Evolutionary conservation across 129 eudicot species (phyloP).

Genomic region (Pseudognaphalium luteoalbum): DNA sequence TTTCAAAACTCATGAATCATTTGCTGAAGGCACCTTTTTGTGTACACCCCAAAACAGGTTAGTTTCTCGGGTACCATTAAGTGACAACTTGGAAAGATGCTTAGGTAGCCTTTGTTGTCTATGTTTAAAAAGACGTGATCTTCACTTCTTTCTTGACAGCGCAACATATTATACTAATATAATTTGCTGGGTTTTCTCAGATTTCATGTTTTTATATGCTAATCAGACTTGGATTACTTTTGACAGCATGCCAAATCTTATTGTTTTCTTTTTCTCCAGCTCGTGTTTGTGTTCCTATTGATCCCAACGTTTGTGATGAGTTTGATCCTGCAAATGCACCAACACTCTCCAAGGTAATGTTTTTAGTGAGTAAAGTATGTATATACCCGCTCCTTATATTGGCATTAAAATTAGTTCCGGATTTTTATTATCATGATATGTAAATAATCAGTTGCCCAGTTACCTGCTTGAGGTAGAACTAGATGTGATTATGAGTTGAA

Average conservation of each 20-base stretch:
- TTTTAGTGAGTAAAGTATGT: background rate
- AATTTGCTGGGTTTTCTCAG: background rate
- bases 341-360: slow-evolving; percentile 71
- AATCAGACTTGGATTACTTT: background rate
- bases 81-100: background rate
- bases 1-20: slow-evolving; percentile 94
- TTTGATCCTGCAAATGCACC: slow-evolving; percentile 89
- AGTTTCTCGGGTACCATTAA: background rate
- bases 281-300: slow-evolving; percentile 90
- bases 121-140: background rate
- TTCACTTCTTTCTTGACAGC: background rate
- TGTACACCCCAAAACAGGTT: slow-evolving; percentile 96
- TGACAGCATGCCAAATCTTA: background rate
- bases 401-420: background rate
- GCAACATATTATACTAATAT: background rate
- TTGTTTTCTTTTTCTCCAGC: slow-evolving; percentile 43
- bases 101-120: background rate
- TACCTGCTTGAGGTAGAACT: too few species aligned
- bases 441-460: background rate
- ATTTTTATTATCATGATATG: background rate
- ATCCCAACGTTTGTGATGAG: slow-evolving; percentile 78
- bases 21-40: slow-evolving; percentile 98
- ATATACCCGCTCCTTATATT: background rate
- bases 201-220: background rate
- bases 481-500: background rate